Base-by-base conservation (phyloP, 1,284 basidiomycete genomes). In the Puccinia triticina region DNA sequence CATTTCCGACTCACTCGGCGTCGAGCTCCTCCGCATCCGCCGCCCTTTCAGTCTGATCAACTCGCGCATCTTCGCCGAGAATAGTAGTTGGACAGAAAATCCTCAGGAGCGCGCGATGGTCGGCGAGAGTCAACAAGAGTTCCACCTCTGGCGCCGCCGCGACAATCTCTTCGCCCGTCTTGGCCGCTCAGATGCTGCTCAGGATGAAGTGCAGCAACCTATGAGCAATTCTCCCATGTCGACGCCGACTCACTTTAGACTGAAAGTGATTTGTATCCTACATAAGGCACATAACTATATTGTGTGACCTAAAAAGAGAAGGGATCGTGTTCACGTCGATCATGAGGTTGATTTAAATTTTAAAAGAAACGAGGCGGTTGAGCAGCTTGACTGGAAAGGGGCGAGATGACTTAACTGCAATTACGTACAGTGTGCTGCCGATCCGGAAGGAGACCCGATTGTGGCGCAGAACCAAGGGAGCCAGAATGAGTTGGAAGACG, bases 391-490 rank as follows among this genome's bases (percentile, higher is more conserved):
- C 2, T n/a, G 40, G n/a, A 12, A 3, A 14, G n/a, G 29, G 23
- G 23, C 1, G 10, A 26, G n/a, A 57, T 10, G 23, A 23, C 37
- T 43, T 69, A 59, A 81, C 79, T 57, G 79, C 79, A 26, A 81
- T 84, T 84, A 89, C 86, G 76, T 87, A 87, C 26, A 87, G 83
- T 48, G 86, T 86, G 66, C 97, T 97, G 61, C 95, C 95, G n/a
- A 96, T 89, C 89, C 92, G 92, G 55, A 98, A 89, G 86, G 94
- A 96, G 46, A 96, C 90, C 95, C 94, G 97, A 85, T 93, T 94
- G 84, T 92, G 91, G 86, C 91, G 91, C 37, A 93, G 90, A 72
- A 97, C 89, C 57, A 96, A 90, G 0, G 94, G 92, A 0, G 94
- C 90, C 7, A 97, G 89, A 83, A 95, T 91, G 3, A 96, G 89